Evolutionary conservation across 768 basidiomycete genomes (phyloP).

Genomic region (Termitomyces sp.): DNA sequence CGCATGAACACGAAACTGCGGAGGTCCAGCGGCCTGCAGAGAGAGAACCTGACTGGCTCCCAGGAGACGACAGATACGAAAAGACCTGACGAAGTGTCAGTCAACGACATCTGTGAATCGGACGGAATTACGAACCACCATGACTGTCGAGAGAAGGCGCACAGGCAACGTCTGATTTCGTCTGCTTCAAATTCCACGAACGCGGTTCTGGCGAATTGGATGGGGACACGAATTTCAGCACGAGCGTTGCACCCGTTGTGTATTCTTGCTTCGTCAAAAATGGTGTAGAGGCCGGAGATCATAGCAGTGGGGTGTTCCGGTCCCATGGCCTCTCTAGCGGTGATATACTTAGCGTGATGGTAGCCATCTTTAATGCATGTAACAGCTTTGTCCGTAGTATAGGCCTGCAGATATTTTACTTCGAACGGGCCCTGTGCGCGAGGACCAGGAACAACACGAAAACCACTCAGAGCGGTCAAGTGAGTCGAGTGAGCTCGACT

Average conservation of each 20-base stretch:
- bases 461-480: conserved; percentile 10
- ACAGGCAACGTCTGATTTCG: not conserved
- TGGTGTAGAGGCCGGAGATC: conserved; percentile 1
- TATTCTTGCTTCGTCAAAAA: not conserved
- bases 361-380: conserved; percentile 4
- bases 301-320: not conserved
- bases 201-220: not conserved
- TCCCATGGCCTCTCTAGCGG: conserved; percentile 10
- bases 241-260: conserved; percentile 4
- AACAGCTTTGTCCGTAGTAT: conserved; percentile 15
- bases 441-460: conserved; percentile 7
- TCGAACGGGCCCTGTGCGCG: conserved; percentile 4
- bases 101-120: not conserved
- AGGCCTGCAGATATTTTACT: conserved; percentile 12
- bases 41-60: not conserved
- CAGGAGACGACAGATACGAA: not conserved
- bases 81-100: not conserved
- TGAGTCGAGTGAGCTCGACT: conserved; percentile 11
- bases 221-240: not conserved
- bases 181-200: not conserved
- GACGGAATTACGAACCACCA: not conserved
- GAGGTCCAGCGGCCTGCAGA: not conserved
- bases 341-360: conserved; percentile 10
- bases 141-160: not conserved
- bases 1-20: not conserved